These are phyloP conservation scores for Backusella parvicylindrica DNA, from an alignment of 192 early-diverging fungal species.

Conservation along the genomic window DNA sequence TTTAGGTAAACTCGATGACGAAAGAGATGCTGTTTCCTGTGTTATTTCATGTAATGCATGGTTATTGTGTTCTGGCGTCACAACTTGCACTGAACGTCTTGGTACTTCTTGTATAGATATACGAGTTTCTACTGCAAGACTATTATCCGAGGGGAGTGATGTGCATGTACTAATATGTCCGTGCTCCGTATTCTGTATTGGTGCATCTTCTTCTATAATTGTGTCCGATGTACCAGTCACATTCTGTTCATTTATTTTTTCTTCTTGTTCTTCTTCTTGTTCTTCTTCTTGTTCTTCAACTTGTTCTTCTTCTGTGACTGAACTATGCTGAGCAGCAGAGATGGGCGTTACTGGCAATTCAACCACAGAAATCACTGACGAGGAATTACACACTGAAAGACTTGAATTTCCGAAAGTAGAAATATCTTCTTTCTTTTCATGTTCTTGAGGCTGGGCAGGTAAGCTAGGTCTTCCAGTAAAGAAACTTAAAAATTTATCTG, in stretches of 20 bases:
- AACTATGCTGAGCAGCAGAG: neutral
- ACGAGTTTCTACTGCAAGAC: neutral
- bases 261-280: neutral
- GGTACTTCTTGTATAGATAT: neutral
- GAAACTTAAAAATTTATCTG: slow-evolving; percentile 11
- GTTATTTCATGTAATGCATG: neutral
- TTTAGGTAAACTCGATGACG: neutral
- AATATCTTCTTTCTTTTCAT: neutral
- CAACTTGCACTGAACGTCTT: neutral
- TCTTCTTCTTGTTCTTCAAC: neutral
- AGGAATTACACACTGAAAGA: neutral
- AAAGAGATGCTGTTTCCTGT: neutral
- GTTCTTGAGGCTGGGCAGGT: neutral
- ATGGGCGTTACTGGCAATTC: neutral
- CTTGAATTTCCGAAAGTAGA: neutral
- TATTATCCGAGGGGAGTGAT: neutral
- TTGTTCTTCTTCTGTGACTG: neutral
- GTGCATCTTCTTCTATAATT: neutral
- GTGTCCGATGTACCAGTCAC: neutral
- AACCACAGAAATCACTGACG: neutral
- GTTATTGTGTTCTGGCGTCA: neutral
- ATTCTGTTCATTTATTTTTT: neutral
- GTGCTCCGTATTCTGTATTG: neutral
- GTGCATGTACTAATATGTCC: neutral
- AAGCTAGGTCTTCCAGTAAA: neutral